These are phyloP conservation scores for Penicillium sp. DNA, from an alignment of 2,329 filamentous ascomycete genomes.

Conservation along the genomic window DNA sequence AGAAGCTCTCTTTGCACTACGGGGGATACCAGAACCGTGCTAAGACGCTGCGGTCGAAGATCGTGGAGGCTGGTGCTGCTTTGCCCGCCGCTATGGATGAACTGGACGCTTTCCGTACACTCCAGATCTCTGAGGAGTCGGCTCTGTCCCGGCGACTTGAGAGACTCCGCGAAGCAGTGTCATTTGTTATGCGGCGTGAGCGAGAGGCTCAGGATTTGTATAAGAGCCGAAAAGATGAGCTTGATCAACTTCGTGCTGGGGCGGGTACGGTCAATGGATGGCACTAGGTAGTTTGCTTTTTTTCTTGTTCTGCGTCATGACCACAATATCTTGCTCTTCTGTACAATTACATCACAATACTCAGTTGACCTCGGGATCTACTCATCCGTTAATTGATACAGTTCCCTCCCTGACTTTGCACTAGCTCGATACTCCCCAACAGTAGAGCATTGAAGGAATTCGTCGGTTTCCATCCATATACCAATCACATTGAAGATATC, in stretches of 20 bases:
- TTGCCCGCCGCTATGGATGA: conserved; percentile 65
- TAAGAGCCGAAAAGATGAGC: conserved; percentile 64
- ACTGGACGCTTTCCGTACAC: conserved; percentile 62
- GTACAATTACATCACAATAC: conserved; percentile 2
- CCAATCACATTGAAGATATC: background rate
- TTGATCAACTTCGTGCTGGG: conserved; percentile 50
- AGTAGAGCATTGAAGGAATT: background rate
- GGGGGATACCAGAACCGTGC: conserved; percentile 85
- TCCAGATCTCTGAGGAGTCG: conserved; percentile 71
- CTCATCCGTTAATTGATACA: conserved; percentile 2
- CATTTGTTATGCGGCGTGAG: conserved; percentile 69
- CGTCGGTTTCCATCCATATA: background rate
- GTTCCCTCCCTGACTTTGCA: background rate
- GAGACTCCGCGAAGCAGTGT: conserved; percentile 70
- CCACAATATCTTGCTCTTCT: conserved; percentile 3
- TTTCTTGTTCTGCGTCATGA: conserved; percentile 4
- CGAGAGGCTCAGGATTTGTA: conserved; percentile 85
- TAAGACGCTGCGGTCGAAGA: conserved; percentile 70
- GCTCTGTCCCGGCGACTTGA: conserved; percentile 65
- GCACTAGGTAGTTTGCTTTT: conserved; percentile 22
- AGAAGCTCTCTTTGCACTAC: conserved; percentile 78
- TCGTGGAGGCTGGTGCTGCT: conserved; percentile 62
- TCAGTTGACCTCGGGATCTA: no score
- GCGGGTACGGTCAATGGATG: conserved; percentile 32
- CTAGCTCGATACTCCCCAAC: conserved; percentile 3